Base-by-base conservation (phyloP, 2,329 filamentous ascomycete species). In the Cercospora sesami region DNA sequence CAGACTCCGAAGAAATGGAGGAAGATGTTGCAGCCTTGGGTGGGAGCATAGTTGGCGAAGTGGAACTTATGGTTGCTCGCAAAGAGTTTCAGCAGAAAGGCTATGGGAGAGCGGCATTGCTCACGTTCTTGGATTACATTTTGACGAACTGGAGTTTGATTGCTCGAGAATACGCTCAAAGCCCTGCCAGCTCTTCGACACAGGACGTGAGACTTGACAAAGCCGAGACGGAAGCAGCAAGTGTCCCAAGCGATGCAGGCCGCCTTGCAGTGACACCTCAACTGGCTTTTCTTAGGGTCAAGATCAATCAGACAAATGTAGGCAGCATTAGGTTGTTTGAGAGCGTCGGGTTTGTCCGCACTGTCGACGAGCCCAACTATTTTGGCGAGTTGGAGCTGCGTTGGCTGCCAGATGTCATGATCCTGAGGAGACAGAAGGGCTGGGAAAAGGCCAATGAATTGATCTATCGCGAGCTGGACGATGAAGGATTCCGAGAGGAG, bases 61-160 rank as follows among this genome's bases (percentile, higher is more conserved):
- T 97, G 6, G 92, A 96, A 79, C 86, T 97, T 71, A 96, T 97
- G 93, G 89, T 97, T 69, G 93, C 93, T 0, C 81, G 82, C 1
- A 80, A 80, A 4, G 75, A 78, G 0, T 80, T 87, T 31, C 87
- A 89, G 26, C 83, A 90, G 0, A 81, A 83, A 7, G 93, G 93
- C 0, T 81, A 88, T 6, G 93, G 92, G 0, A 82, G 84, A 5
- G 86, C 86, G 0, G 87, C 91, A 0, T 83, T 97, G 1, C 76
- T 87, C 2, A 81, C 87, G 0, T 90, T 98, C 65, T 75, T 97
- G 60, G 79, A 83, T 57, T 98, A 93, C 75, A 82, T 97, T 5
- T 72, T 83, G 4, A 76, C 76, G 0, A 82, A 91, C 63, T 77
- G 86, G 26, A 73, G 74, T 0, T 78, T 73, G 0, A 87, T 97